Evolutionary conservation across 129 eudicot species (phyloP).

Genomic region (Oenanthe sinensis): DNA sequence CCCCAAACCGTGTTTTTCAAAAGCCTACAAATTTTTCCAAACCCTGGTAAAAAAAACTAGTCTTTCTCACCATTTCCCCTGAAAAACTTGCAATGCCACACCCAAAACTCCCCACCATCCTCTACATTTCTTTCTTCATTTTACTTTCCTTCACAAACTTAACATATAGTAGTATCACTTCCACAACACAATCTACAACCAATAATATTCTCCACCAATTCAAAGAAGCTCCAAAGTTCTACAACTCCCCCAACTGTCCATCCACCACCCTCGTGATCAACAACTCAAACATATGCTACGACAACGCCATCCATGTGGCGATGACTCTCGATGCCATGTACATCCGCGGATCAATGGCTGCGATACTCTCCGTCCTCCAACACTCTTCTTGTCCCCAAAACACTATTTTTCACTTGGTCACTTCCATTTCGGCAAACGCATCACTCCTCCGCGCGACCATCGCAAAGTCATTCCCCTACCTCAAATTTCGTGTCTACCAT

Average conservation of each 20-base stretch:
- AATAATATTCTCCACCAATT: conserved; percentile 3
- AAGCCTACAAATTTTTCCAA: too few relatives aligned
- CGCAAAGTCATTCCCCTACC: conserved; percentile 36
- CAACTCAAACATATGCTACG: conserved; percentile 36
- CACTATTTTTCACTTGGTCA: conserved; percentile 41
- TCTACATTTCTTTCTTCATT: not conserved
- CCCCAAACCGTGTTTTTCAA: too few relatives aligned
- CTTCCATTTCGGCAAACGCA: conserved; percentile 25
- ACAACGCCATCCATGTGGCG: conserved; percentile 42
- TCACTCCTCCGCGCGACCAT: conserved; percentile 31
- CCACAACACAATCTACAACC: not conserved
- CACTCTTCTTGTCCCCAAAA: conserved; percentile 56
- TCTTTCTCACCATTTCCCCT: not conserved
- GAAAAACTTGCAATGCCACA: not conserved
- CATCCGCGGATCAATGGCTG: conserved; percentile 60
- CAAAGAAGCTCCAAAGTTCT: conserved; percentile 30
- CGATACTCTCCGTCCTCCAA: conserved; percentile 46
- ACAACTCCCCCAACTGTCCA: conserved; percentile 25
- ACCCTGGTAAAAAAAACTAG: not conserved
- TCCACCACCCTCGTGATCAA: too few relatives aligned
- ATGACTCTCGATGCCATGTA: conserved; percentile 53
- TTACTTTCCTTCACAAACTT: not conserved
- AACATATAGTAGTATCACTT: not conserved
- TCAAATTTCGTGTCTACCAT: conserved; percentile 27
- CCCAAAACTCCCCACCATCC: not conserved